Evolutionary conservation across 2,329 filamentous ascomycete species (phyloP).

Genomic region (Chaetomium olivaceum): DNA sequence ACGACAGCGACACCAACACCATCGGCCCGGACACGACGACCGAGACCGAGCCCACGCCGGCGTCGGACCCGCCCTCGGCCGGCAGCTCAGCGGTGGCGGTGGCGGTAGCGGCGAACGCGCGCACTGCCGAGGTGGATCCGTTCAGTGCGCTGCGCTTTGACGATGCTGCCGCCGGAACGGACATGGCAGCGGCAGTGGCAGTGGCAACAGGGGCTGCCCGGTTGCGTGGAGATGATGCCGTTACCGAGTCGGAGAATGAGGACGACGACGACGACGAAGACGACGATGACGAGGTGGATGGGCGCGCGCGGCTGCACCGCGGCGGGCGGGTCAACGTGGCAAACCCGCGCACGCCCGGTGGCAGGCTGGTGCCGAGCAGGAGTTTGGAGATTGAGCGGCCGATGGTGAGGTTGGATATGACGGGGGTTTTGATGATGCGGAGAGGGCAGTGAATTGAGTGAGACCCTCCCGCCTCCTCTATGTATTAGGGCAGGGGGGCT

Average conservation of each 20-base stretch:
- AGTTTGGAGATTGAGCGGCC: conserved; percentile 58
- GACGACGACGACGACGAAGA: conserved; percentile 47
- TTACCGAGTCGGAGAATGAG: conserved; percentile 33
- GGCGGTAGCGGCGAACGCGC: too few species aligned
- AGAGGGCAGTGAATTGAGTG: conserved; percentile 4
- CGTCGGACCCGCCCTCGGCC: neutral
- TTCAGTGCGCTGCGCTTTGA: neutral
- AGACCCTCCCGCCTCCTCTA: too few species aligned
- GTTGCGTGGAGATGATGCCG: too few species aligned
- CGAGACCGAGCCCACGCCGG: neutral
- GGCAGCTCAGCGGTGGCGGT: neutral
- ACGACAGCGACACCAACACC: conserved; percentile 13
- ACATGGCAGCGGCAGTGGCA: neutral
- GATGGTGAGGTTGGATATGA: conserved; percentile 39
- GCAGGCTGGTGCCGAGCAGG: conserved; percentile 54
- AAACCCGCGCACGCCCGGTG: conserved; percentile 57
- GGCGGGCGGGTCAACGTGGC: conserved; percentile 59
- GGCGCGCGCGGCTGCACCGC: conserved; percentile 44
- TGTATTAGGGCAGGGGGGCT: too few species aligned
- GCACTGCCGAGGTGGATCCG: neutral
- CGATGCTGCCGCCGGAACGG: too few species aligned
- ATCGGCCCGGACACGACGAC: conserved; percentile 1
- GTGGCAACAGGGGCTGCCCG: neutral
- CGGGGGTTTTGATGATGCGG: conserved; percentile 34
- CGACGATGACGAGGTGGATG: conserved; percentile 45